A percentile compares a stretch with the other conserved stretches of the same genome.
Evolutionary conservation across 1,284 basidiomycete species (phyloP).

Genomic region (Malassezia arunalokei): DNA sequence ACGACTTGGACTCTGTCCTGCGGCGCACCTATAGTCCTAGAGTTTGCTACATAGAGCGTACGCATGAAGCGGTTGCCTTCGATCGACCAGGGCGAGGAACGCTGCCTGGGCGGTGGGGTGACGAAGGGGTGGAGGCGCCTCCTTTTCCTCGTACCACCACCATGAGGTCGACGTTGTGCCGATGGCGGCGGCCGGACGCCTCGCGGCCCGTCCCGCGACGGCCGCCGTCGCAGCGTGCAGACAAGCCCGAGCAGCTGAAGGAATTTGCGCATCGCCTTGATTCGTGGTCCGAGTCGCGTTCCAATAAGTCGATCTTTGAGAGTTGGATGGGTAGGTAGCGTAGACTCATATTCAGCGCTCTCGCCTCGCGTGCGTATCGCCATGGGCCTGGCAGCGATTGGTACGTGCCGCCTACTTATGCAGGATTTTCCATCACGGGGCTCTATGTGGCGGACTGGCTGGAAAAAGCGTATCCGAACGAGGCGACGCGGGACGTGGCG

Average conservation of each 20-base stretch:
- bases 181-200: neutral
- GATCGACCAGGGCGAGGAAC: too few species aligned
- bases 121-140: too few species aligned
- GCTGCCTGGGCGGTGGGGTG: too few species aligned
- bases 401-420: neutral
- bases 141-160: too few species aligned
- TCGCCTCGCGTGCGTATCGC: slow-evolving; percentile 10
- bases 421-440: slow-evolving; percentile 7
- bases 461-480: slow-evolving; percentile 10
- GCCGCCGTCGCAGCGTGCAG: slow-evolving; percentile 4
- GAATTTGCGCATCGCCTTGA: slow-evolving; percentile 4
- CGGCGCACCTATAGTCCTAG: too few species aligned
- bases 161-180: too few species aligned
- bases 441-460: slow-evolving; percentile 14
- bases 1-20: too few species aligned
- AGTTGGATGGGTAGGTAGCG: slow-evolving; percentile 13
- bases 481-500: neutral
- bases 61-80: too few species aligned
- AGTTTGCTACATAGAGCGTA: too few species aligned
- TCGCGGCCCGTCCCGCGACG: slow-evolving; percentile 4
- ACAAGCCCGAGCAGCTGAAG: neutral
- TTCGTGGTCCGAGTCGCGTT: slow-evolving; percentile 8
- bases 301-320: slow-evolving; percentile 8
- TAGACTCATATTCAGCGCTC: slow-evolving; percentile 5
- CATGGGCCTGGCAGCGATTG: slow-evolving; percentile 7